Percentiles rank a stretch among this genome's conserved stretches.
Conservation (phyloP, 106 monocot species). For the Allium sativum region DNA sequence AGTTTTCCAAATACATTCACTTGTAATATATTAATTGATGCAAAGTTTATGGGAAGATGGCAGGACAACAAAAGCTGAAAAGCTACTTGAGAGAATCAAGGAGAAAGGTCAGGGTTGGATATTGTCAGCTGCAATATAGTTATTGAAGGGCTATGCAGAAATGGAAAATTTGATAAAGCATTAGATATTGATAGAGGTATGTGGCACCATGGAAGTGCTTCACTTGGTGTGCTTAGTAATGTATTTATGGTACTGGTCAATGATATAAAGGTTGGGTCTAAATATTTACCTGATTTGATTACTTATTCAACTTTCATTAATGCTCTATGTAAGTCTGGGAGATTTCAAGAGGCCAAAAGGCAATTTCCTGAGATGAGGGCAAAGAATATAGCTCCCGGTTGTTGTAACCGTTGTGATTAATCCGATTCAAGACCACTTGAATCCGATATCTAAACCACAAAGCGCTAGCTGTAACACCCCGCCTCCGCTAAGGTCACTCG, state of each 20-base stretch:
- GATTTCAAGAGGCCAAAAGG: conserved; percentile 80
- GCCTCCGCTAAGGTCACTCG: too few species aligned
- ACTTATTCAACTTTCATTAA: conserved; percentile 76
- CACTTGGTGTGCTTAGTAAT: conserved; percentile 67
- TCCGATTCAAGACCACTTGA: too few species aligned
- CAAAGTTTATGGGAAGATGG: conserved; percentile 88
- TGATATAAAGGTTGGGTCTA: conserved; percentile 17
- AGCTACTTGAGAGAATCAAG: conserved; percentile 68
- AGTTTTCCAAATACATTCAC: conserved; percentile 67
- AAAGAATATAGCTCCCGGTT: conserved; percentile 54
- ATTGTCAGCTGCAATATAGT: conserved; percentile 79
- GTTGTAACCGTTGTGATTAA: too few species aligned
- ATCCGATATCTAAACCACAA: too few species aligned
- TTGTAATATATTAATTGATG: conserved; percentile 78
- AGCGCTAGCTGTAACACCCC: too few species aligned
- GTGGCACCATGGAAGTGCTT: conserved; percentile 86
- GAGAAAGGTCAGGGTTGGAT: conserved; percentile 61
- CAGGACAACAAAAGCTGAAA: conserved; percentile 57
- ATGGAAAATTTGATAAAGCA: conserved; percentile 76
- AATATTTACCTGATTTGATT: conserved; percentile 69
- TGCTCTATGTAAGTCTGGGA: conserved; percentile 60
- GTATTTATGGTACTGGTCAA: conserved; percentile 55
- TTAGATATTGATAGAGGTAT: conserved; percentile 67
- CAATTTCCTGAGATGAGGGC: conserved; percentile 67
- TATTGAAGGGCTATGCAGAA: conserved; percentile 68